These are phyloP conservation scores for Nannizziopsis barbatae DNA, from an alignment of 2,329 filamentous ascomycete species.

Conservation along the genomic window DNA sequence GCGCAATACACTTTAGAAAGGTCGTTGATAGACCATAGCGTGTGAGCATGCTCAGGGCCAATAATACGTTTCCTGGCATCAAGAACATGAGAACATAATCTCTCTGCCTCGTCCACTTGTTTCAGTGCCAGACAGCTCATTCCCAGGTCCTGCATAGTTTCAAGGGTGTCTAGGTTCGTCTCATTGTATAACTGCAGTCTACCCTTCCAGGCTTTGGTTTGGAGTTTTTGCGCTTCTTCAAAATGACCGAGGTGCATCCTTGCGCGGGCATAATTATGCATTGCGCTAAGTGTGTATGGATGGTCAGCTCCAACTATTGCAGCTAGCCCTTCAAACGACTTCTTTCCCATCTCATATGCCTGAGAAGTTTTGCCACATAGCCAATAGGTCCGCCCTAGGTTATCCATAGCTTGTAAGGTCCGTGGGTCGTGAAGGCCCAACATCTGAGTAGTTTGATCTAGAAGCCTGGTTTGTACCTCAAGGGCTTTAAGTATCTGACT, in stretches of 20 bases:
- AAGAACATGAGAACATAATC: not conserved
- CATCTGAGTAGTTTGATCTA: constrained; percentile 9
- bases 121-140: constrained; percentile 14
- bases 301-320: constrained; percentile 18
- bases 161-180: not conserved
- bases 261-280: constrained; percentile 14
- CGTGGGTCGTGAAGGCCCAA: constrained; percentile 20
- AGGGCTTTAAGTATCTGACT: constrained; percentile 14
- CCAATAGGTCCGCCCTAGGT: constrained; percentile 20
- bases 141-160: constrained; percentile 16
- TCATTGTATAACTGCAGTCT: constrained; percentile 12
- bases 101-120: constrained; percentile 7
- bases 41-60: constrained; percentile 29
- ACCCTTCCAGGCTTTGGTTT: constrained; percentile 16
- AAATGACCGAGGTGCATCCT: constrained; percentile 13
- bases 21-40: constrained; percentile 20
- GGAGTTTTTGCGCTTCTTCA: constrained; percentile 14
- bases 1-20: constrained; percentile 17
- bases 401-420: constrained; percentile 24
- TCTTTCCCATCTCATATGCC: constrained; percentile 15
- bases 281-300: constrained; percentile 17
- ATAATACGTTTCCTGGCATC: constrained; percentile 18
- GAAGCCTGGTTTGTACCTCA: constrained; percentile 9
- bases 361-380: constrained; percentile 18
- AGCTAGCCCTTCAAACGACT: constrained; percentile 16